Conservation (phyloP, 1,284 basidiomycete genomes). For the Afroboletus lepidellus region DNA sequence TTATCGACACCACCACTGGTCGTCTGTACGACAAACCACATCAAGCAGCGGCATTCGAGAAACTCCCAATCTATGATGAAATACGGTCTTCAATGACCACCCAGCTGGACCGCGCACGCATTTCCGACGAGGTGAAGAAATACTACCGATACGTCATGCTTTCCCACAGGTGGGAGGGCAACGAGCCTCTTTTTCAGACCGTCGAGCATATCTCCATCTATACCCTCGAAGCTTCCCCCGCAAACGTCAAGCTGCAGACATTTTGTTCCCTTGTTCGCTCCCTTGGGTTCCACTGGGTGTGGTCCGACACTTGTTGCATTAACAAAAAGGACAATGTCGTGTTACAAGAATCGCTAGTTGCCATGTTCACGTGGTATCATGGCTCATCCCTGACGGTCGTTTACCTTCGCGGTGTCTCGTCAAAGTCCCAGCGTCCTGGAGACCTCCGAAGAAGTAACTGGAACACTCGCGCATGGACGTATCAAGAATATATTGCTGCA, state of each 20-base stretch:
- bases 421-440: not conserved
- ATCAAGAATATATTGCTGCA: slow-evolving; percentile 5
- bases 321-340: not conserved
- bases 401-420: slow-evolving; percentile 1
- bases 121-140: not conserved
- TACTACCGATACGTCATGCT: not conserved
- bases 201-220: not conserved
- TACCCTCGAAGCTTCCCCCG: not conserved
- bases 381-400: slow-evolving; percentile 2
- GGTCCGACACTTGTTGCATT: slow-evolving; percentile 7
- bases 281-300: slow-evolving; percentile 4
- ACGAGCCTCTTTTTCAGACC: not conserved
- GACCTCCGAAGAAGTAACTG: slow-evolving; percentile 1
- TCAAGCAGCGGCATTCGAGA: not conserved
- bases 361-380: slow-evolving; percentile 9
- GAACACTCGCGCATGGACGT: slow-evolving; percentile 8
- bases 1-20: not conserved
- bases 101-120: not conserved
- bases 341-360: slow-evolving; percentile 2
- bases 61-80: not conserved
- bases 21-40: not conserved
- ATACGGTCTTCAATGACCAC: not conserved
- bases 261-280: not conserved
- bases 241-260: not conserved
- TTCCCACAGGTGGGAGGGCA: not conserved